Evolutionary conservation across 2,329 filamentous ascomycete genomes (phyloP), one percentile per base, ranked within the genome.

Genomic region (Cladosporium sp.): DNA sequence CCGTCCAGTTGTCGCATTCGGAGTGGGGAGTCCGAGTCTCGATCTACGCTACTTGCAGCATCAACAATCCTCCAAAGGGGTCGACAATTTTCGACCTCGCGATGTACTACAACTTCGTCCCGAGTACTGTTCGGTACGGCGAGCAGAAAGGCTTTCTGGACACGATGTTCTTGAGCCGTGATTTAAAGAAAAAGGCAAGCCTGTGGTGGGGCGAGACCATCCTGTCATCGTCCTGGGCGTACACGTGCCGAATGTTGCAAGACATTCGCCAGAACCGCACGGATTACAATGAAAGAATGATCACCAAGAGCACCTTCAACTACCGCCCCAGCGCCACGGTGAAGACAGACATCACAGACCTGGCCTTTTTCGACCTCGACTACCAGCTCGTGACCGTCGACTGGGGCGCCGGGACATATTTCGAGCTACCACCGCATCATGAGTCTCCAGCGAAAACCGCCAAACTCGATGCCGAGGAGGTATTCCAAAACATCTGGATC

Each of bases 121-220:
- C 54, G 2, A 32, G 40, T 7, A 31, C 37, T 9, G 43, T 54
- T 41, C 22, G 37, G 10, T 16, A 19, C 7, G n/a, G 51, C 14
- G 13, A 41, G 37, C 37, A 41, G 16, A 16, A 41, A 14, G 37
- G 37, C 11, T 41, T 14, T 13, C 14, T 41, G 4, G 54, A 35
- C 5, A 49, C 41, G 4, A 35, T 43, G 28, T 59, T 57, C 43
- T 33, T 57, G 19, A 33, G 43, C 35, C 53, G 50, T n/a, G 46
- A 57, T 35, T 16, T 32, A 9, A 43, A 40, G 5, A 22, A 14
- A 9, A 43, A 35, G 10, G 37, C 58, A 2, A 56, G 53, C 43
- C 34, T 60, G 32, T 59, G 38, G 28, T 60, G 56, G 56, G 56
- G 54, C 10, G 51, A 58, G 43, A 50, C 35, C 22, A 18, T 60